phyloP scores from a whole-genome alignment of 306 rosid species.

The Rosa chinensis region DNA sequence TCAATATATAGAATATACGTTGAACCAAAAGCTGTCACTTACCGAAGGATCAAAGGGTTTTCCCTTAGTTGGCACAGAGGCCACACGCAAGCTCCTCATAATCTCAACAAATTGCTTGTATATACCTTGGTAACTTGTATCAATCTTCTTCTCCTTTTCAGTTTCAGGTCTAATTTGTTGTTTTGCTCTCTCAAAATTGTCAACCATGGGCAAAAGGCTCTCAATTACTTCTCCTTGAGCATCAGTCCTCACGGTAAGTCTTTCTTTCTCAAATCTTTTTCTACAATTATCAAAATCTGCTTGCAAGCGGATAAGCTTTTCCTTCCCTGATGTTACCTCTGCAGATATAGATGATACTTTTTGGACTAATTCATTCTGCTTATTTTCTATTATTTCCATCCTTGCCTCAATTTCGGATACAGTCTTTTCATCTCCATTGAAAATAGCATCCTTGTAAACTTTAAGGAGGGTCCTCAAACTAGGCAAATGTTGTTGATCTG shows the following conservation, averaged over 20 bases:
- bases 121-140: constrained; percentile 86
- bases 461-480: constrained; percentile 49
- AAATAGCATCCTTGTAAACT: constrained; percentile 70
- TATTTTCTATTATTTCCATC: constrained; percentile 37
- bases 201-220: constrained; percentile 81
- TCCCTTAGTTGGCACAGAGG: constrained; percentile 72
- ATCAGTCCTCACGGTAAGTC: constrained; percentile 42
- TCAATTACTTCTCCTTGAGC: constrained; percentile 70
- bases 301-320: constrained; percentile 64
- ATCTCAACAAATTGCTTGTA: constrained; percentile 91
- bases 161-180: constrained; percentile 62
- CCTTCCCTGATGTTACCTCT: constrained; percentile 67
- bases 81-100: constrained; percentile 68
- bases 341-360: constrained; percentile 48
- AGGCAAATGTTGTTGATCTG: constrained; percentile 25
- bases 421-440: constrained; percentile 45
- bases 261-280: constrained; percentile 72
- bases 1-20: constrained; percentile 2
- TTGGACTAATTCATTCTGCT: constrained; percentile 48
- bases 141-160: constrained; percentile 77
- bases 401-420: constrained; percentile 51
- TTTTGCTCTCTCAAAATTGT: constrained; percentile 78
- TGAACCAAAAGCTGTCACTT: constrained; percentile 32
- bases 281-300: constrained; percentile 96
- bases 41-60: constrained; percentile 90